Percentiles rank a stretch among this genome's conserved stretches.
phyloP scores from a whole-genome alignment of 805 yeast species.

The Metschnikowia lochheadii region DNA sequence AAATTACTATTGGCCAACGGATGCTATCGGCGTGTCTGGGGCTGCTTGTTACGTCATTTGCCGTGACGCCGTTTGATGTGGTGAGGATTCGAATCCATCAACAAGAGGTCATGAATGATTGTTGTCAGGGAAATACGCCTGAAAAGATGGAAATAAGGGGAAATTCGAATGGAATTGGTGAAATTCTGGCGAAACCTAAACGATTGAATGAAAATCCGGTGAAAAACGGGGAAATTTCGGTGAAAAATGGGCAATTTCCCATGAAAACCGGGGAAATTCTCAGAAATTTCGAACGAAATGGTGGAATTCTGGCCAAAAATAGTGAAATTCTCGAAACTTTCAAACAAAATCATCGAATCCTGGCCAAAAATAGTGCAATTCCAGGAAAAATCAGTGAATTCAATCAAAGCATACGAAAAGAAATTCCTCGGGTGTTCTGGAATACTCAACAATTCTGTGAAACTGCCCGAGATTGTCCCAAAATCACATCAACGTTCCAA shows the following conservation, averaged over 20 bases:
- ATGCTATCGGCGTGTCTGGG: conserved; percentile 81
- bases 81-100: conserved; percentile 74
- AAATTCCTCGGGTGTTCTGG: conserved; percentile 27
- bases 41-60: conserved; percentile 64
- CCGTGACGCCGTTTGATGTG: conserved; percentile 80
- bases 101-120: conserved; percentile 51
- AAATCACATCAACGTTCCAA: conserved; percentile 66
- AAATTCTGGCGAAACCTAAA: not conserved
- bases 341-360: no score
- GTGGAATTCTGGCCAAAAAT: no score
- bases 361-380: no score
- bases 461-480: conserved; percentile 37
- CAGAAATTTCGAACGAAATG: no score
- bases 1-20: conserved; percentile 52
- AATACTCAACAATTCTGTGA: conserved; percentile 34
- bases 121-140: not conserved
- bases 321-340: no score
- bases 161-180: not conserved
- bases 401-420: no score
- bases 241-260: no score
- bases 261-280: no score
- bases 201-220: no score
- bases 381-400: no score
- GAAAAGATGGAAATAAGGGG: not conserved
- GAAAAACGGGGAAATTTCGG: no score